Base-by-base conservation (phyloP, 139 green algal species). In the Pseudopediastrum boryanum region DNA sequence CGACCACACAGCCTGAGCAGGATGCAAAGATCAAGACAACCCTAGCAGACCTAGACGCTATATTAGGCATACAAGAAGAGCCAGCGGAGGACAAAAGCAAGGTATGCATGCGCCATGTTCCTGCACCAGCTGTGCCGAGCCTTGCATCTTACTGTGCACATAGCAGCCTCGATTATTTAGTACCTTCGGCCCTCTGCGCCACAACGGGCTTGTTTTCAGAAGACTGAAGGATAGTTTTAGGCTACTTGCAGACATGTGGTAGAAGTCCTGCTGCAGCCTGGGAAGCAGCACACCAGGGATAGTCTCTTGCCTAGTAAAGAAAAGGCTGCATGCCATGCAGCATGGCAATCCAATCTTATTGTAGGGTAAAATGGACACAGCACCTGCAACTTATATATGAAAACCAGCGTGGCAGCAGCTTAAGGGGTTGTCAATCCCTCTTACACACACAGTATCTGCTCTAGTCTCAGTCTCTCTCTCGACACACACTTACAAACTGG, bases 31-130 rank as follows among this genome's bases (percentile, higher is more conserved):
- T 96, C 33, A 84, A 87, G 39, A 85, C 78, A 12, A 96, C 93
- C 5, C 42, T 97, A 21, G 75, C 85, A 6, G 88, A 87, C 25
- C 71, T 97, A 43, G 91, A 96, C 51, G 91, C 91, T 0, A 61
- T 97, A n/a, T 84, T 97, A 25, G 93, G 93, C 3, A 90, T 95
- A 5, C 81, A 95, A 38, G 83, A 90, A 16, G 89, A 93, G 29
- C 7, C 43, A 29, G 9, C 33, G 19, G 13, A 51, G 23, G 39
- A 64, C 19, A 56, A 68, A 19, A 35, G 8, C n/a, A 78, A 78
- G 71, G 71, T 78, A 16, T 19, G 61, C 19, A 67, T 56, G 46
- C 46, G 46, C 46, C 46, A 16, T 16, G 46, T 16, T 12, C 25
- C 70, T 51, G 62, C 62, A 70, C 27, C 56, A 13, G 19, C 35